Conservation (phyloP, 1,284 basidiomycete species). For the Cryptococcus sp. region DNA sequence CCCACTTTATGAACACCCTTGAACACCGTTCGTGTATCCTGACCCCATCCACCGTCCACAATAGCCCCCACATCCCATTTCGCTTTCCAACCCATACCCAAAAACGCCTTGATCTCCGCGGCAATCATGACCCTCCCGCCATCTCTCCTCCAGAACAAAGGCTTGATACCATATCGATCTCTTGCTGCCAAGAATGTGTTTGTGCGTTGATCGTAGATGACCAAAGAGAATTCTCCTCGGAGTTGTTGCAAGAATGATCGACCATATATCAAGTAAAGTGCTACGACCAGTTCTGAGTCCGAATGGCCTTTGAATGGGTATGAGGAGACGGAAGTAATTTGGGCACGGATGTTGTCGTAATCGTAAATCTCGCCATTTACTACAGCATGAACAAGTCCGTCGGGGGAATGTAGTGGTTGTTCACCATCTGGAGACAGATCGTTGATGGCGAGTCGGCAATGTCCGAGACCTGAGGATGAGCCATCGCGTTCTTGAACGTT, state of each 20-base stretch:
- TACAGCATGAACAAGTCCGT: slow-evolving; percentile 45
- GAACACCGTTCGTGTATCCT: slow-evolving; percentile 37
- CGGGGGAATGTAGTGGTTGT: slow-evolving; percentile 47
- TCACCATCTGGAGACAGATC: slow-evolving; percentile 37
- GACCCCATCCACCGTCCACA: slow-evolving; percentile 25
- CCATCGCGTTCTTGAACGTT: background rate
- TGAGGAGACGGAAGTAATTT: slow-evolving; percentile 23
- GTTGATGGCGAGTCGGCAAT: slow-evolving; percentile 30
- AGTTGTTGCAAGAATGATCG: slow-evolving; percentile 45
- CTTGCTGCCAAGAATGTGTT: slow-evolving; percentile 44
- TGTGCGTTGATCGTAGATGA: slow-evolving; percentile 42
- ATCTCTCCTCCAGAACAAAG: slow-evolving; percentile 45
- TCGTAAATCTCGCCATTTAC: slow-evolving; percentile 51
- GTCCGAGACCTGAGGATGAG: slow-evolving; percentile 16
- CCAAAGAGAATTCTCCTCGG: slow-evolving; percentile 48
- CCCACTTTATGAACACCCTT: slow-evolving; percentile 41
- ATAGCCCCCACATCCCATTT: slow-evolving; percentile 30
- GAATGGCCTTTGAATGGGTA: slow-evolving; percentile 45
- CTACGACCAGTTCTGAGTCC: slow-evolving; percentile 50
- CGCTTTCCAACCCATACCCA: slow-evolving; percentile 35
- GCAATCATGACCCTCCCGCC: slow-evolving; percentile 39
- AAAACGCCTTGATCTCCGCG: slow-evolving; percentile 49
- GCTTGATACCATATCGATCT: slow-evolving; percentile 50
- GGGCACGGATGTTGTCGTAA: slow-evolving; percentile 44
- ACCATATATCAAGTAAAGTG: slow-evolving; percentile 46